Base-by-base conservation (phyloP, 2,329 filamentous ascomycete species). In the Colletotrichum incanum region DNA sequence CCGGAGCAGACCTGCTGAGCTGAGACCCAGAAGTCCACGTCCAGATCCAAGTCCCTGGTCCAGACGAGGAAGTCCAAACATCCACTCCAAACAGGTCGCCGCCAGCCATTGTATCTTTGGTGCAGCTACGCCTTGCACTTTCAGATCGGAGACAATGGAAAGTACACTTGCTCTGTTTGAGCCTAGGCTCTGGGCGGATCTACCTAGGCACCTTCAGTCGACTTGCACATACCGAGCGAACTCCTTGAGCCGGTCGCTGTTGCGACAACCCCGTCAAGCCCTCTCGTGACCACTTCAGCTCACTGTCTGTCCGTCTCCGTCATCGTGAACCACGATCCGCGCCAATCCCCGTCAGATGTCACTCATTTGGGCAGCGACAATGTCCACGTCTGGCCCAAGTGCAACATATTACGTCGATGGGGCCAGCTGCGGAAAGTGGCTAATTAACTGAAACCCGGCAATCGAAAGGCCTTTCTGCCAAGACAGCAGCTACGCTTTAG, bases 181-280 rank as follows among this genome's bases (percentile, higher is more conserved):
- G 18, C 41, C 26, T 47, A 60, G 41, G 41, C 58, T 60, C 43
- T 60, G 5, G 5, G 41, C 8, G 9, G 26, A 60, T 23, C n/a
- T 62, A 49, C 43, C 26, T 61, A 49, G 41, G 41, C 16, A 37
- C 45, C 20, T 50, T 62, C 20, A n/a, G 34, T 50, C n/a, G 43
- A 62, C 45, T 62, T 28, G 11, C 23, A 39, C 43, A 49, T 18
- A 39, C 4, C 14, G 49, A 28, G 23, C 12, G 23, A 50, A 26
- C 23, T 31, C 18, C 31, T 28, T 20, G 8, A 18, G 43, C 58
- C 14, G 26, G 56, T 11, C 12, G n/a, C 23, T 14, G 23, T 59
- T 20, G 50, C 50, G 28, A 31, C 11, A 37, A 26, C 18, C 12
- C 3, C 23, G 20, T n/a, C 20, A 37, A 39, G 9, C 50, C 50